Evolutionary conservation across 495 filamentous ascomycete species (phyloP), one percentile per base, ranked within the genome.

Genomic region (Margaritispora aquatica): DNA sequence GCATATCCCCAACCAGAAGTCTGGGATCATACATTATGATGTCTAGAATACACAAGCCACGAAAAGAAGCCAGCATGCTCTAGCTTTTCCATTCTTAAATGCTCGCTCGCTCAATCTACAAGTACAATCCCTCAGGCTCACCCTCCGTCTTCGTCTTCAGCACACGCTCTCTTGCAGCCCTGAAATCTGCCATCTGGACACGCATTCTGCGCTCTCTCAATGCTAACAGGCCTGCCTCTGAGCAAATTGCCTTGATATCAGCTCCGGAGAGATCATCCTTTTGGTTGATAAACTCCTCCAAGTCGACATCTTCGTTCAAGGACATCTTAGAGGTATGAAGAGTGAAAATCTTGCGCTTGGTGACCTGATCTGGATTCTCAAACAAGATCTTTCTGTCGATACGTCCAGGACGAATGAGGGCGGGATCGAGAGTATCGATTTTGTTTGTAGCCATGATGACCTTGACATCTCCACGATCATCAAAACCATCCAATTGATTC

Each of bases 371-470:
- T 22, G 94, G 94, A 72, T 95, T 97, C 81, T 99, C 94, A 60
- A 99, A 99, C 56, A 99, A 80, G 73, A 99, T 97, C 81, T 99
- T 98, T 49, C 94, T 88, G 73, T 99, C 94, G 68, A 99, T 99
- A 83, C 94, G 90, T 64, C 94, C 94, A 50, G 94, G 94, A 60
- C 94, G 87, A 70, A 99, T 99, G 62, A 99, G 78, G 49, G 94
- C 94, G 48, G 94, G 94, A 66, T 99, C 94, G 24, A 99, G 79
- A 2, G 91, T 96, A 68, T 99, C 94, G 62, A 99, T 99, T 82
- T 99, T 99, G 83, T 99, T 99, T 51, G 94, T 99, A 19, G 94
- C 94, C 90, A 99, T 96, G 73, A 99, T 91, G 54, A 99, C 94
- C 80, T 99, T 99, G 72, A 99, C 95, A 71, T 99, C 94, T 62